Evolutionary conservation across 176 grass and related monocot species (phyloP), one percentile per base, ranked within the genome.

Genomic region (Metroxylon sagu): DNA sequence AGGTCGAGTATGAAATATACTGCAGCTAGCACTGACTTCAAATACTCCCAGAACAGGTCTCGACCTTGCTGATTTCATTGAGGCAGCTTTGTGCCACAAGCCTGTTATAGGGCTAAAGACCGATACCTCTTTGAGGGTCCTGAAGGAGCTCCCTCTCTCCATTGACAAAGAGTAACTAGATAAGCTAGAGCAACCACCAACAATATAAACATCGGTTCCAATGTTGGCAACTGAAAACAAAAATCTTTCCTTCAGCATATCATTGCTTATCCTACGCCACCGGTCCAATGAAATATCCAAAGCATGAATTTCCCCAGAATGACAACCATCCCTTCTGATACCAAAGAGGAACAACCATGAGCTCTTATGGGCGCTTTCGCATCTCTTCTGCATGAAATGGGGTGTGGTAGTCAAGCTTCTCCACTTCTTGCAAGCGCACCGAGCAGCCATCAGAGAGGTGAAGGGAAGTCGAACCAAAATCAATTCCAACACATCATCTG

Each of bases 391-490:
- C 35, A 75, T 66, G 75, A 96, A 90, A 61, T 85, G 83, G 18
- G 63, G 78, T 2, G 83, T 51, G n/a, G 61, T 59, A 7, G 92
- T 88, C 64, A 96, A 64, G 53, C 75, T 69, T 68, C 78, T 77
- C 92, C 92, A 96, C n/a, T 85, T 89, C 54, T 67, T 66, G 83
- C 92, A 96, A 19, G 77, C 92, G 57, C 92, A 90, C 4, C 92
- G 86, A 28, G 83, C 67, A 6, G 80, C 72, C 26, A 90, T 77
- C 70, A 96, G 65, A 68, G 83, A 82, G 10, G 83, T 50, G 26
- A 88, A 72, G 29, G 92, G 86, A 31, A 96, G 86, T 0, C 76
- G 68, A 43, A 70, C 61, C 54, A 96, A 79, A 52, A 96, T 89
- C 79, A 90, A 84, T 78, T 87, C 86, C 62, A 87, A 17, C 52